Conservation (phyloP, 768 basidiomycete species). For the Strobilomyces dryophilus region DNA sequence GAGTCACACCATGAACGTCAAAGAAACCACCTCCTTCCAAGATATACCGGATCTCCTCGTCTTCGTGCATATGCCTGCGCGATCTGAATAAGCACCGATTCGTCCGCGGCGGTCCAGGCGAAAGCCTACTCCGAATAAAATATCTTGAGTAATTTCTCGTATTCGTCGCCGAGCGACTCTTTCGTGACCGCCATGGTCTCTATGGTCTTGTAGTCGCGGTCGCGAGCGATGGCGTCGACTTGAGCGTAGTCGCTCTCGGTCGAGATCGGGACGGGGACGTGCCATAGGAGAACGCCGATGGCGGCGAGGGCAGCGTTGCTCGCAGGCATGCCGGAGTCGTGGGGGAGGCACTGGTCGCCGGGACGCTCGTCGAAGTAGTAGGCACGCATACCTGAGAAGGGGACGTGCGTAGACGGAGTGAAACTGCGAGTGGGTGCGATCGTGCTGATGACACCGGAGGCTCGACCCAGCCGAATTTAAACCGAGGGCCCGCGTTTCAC, state of each 20-base stretch:
- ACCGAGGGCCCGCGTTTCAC: neutral
- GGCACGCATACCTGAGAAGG: conserved; percentile 51
- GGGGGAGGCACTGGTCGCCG: conserved; percentile 78
- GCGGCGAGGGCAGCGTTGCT: conserved; percentile 42
- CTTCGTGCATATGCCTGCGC: conserved; percentile 85
- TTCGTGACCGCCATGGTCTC: conserved; percentile 77
- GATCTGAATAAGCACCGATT: neutral
- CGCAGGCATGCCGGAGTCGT: conserved; percentile 66
- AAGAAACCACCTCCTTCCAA: conserved; percentile 88
- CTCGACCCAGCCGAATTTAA: neutral
- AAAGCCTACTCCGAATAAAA: conserved; percentile 77
- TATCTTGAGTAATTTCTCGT: conserved; percentile 75
- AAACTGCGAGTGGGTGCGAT: neutral
- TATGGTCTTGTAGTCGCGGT: conserved; percentile 78
- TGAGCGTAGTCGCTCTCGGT: conserved; percentile 38
- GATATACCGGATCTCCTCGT: conserved; percentile 92
- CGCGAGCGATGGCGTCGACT: conserved; percentile 58
- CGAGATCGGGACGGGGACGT: conserved; percentile 54
- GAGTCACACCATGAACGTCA: conserved; percentile 75
- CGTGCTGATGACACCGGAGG: neutral
- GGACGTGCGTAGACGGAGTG: neutral
- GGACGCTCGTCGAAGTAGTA: conserved; percentile 73
- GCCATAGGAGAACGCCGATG: conserved; percentile 66
- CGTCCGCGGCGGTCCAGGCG: too few species aligned
- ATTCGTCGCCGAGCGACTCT: conserved; percentile 72